Evolutionary conservation across 2,329 filamentous ascomycete species (phyloP).

Genomic region (Aulographum hederae): DNA sequence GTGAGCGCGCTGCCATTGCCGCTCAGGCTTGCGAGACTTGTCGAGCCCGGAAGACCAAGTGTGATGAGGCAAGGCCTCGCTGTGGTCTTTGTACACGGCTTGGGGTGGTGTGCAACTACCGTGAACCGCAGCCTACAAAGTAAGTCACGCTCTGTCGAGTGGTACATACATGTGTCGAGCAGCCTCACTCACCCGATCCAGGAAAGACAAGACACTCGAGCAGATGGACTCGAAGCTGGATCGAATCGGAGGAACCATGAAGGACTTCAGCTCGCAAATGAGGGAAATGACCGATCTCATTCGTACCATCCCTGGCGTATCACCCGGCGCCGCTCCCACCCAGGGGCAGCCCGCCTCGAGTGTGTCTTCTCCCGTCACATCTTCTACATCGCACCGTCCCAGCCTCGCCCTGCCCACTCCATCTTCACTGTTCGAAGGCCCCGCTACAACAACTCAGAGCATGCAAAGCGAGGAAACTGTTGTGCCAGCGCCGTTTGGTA

Average conservation of each 20-base stretch:
- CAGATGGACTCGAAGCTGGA: conserved; percentile 3
- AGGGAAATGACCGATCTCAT: background rate
- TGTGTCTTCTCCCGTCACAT: too few species aligned
- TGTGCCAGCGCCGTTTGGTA: too few species aligned
- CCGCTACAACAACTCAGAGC: too few species aligned
- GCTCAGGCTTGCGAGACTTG: conserved; percentile 41
- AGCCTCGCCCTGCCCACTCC: too few species aligned
- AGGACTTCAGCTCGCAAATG: background rate
- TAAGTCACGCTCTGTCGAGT: conserved; percentile 19
- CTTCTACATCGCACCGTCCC: too few species aligned
- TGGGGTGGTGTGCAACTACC: conserved; percentile 40
- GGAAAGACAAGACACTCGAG: conserved; percentile 4
- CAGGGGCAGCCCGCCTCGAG: too few species aligned
- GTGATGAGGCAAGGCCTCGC: conserved; percentile 43
- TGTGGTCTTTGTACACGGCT: conserved; percentile 40
- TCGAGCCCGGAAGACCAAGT: conserved; percentile 42
- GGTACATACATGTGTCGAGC: conserved; percentile 33
- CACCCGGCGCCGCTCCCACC: too few species aligned
- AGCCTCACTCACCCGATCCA: background rate
- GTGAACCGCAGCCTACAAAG: conserved; percentile 44
- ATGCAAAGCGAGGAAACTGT: too few species aligned
- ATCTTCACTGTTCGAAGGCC: too few species aligned
- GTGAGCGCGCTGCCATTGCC: conserved; percentile 24
- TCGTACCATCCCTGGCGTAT: background rate
- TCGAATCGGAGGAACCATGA: background rate